Conservation (phyloP, 768 basidiomycete genomes). For the Atractiella rhizophila region DNA sequence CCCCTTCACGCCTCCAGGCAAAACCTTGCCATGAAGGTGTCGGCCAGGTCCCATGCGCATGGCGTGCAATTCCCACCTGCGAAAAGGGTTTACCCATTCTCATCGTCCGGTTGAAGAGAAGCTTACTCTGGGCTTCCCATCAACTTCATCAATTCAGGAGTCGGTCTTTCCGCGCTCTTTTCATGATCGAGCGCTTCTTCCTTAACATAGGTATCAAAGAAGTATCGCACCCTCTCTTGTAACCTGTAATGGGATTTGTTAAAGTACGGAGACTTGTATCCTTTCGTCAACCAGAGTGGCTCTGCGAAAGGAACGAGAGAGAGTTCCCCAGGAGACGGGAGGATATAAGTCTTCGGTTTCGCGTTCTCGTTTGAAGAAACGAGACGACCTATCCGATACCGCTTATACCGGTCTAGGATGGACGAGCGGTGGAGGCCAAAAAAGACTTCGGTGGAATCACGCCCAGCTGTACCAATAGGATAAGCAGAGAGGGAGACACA, state of each 20-base stretch:
- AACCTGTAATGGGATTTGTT: slow-evolving; percentile 40
- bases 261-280: slow-evolving; percentile 52
- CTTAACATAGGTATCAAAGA: slow-evolving; percentile 42
- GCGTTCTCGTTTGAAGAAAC: slow-evolving; percentile 28
- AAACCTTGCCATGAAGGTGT: slow-evolving; percentile 46
- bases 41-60: slow-evolving; percentile 82
- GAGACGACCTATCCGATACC: slow-evolving; percentile 10
- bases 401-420: slow-evolving; percentile 11
- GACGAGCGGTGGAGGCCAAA: slow-evolving; percentile 14
- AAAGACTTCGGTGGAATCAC: slow-evolving; percentile 39
- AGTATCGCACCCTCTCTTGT: slow-evolving; percentile 36
- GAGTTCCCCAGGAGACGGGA: slow-evolving; percentile 32
- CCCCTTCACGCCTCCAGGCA: slow-evolving; percentile 45
- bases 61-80: slow-evolving; percentile 33
- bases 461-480: no score
- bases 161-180: slow-evolving; percentile 7
- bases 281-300: slow-evolving; percentile 48
- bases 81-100: no score
- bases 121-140: slow-evolving; percentile 10
- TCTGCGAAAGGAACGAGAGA: slow-evolving; percentile 64
- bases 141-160: slow-evolving; percentile 3
- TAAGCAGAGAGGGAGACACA: no score
- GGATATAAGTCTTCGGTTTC: slow-evolving; percentile 28
- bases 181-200: slow-evolving; percentile 21
- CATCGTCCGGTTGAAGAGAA: no score